Base-by-base conservation (phyloP, 1,284 basidiomycete species). In the Xanthoconium separans region DNA sequence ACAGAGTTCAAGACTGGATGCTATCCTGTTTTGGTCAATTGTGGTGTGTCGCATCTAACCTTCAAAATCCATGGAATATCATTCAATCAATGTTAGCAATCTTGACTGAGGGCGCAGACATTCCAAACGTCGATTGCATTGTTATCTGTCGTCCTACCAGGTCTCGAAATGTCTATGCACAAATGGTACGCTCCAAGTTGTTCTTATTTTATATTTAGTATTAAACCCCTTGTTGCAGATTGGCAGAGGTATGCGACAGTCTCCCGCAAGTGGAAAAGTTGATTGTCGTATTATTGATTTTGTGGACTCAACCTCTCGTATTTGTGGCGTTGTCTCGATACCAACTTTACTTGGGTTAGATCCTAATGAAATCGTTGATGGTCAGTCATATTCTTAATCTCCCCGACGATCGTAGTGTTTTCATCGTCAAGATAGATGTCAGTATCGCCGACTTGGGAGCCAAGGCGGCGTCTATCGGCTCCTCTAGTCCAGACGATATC, bases 251-350 rank as follows among this genome's bases (percentile, higher is more conserved):
- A 88, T 98, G 79, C 80, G 96, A 53, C 77, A 91, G 27, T 94
- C 91, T 0, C 90, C 92, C 2, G 70, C 70, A 6, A 95, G 91
- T 0, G 89, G 84, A 44, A 99, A 99, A 71, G 63, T 70, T 36
- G 86, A 98, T 66, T 98, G 96, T 68, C 83, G 84, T 22, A 84
- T 98, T 46, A 88, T 99, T 56, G 95, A 99, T 68, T 88, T 98
- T 57, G 93, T 96, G 7, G 95, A 95, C 60, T 91, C 83, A 50
- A 77, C 83, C 27, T 75, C 75, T 29, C 81, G 86, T n/a, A 79
- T 89, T 4, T 66, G 79, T 20, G 93, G 92, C 6, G 77, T 97
- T 29, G 73, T 93, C 16, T 92, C 89, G 16, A 81, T 83, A 2
- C 96, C 95, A 0, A 93, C 91, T 3, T 73, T 98, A 9, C 92